Evolutionary conservation across 495 filamentous ascomycete species (phyloP), one percentile per base, ranked within the genome.

Genomic region (Aspergillus coremiiformis): DNA sequence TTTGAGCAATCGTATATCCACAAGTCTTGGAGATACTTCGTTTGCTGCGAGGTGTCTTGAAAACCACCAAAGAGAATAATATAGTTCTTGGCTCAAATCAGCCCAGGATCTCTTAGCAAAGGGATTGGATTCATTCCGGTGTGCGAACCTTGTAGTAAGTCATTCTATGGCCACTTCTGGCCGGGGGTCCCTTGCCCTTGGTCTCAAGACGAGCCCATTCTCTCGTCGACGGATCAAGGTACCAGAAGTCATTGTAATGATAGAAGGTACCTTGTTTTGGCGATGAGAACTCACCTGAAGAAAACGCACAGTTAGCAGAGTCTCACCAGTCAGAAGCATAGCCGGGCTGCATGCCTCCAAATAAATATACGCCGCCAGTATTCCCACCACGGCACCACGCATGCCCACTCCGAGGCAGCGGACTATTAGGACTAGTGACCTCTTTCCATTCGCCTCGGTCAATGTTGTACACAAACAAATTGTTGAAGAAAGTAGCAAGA

Each of bases 201-300:
- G 72, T 76, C 65, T 98, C 93, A 23, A 98, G 65, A 24, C 89
- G 82, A 39, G 81, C 86, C 93, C 93, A 98, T 72, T 98, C 93
- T 50, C 87, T 78, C 0, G 83, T 80, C 5, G 78, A 74, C 0
- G 89, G 82, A 47, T 96, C 89, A 30, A 96, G 82, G 26, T 87
- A 78, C 93, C 93, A 98, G 64, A 97, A 96, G 64, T 96, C 93
- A 66, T 95, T 95, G 72, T 98, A 98, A 60, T 98, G 93, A 63
- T 98, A 96, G 65, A 98, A 98, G 1, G 92, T 98, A 4, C 93
- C 93, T 66, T 98, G 93, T 61, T 96, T 98, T 1, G 93, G 93
- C 8, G 77, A 84, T 2, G 81, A 87, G 47, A 85, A 84, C 58
- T 83, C 79, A 39, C 72, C 68, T 70, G n/a, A n/a, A 35, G 39